Evolutionary conservation across 73 alveolate genomes (phyloP).

Genomic region (Paramecium pentaurelia): DNA sequence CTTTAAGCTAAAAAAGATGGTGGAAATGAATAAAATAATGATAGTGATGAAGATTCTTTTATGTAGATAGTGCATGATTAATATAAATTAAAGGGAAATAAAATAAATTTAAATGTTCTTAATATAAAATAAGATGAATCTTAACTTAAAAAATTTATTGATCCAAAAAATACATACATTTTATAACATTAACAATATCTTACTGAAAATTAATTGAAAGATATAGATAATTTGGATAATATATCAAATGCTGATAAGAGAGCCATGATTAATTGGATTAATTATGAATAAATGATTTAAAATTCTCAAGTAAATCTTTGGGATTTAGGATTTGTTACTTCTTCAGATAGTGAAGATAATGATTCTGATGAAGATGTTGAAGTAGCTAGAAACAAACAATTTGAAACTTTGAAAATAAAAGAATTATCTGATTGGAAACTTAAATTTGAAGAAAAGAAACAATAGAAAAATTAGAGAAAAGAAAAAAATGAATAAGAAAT

Average conservation of each 20-base stretch:
- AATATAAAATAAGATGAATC: not conserved
- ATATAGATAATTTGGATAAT: not conserved
- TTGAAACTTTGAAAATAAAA: not conserved
- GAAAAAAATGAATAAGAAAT: not conserved
- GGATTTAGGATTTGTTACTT: conserved; percentile 41
- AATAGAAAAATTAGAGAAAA: not conserved
- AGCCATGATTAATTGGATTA: not conserved
- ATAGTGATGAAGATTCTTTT: not conserved
- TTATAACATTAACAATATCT: not conserved
- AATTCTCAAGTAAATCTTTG: not conserved
- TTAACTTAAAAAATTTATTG: not conserved
- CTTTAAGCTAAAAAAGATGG: not conserved
- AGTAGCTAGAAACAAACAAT: not conserved
- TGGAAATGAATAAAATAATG: not conserved
- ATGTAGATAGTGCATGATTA: not conserved
- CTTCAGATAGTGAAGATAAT: conserved; percentile 43
- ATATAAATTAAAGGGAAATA: not conserved
- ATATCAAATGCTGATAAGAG: not conserved
- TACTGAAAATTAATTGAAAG: not conserved
- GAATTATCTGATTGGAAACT: not conserved
- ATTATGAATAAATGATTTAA: not conserved
- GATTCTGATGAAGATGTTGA: conserved; percentile 48
- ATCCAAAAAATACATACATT: not conserved
- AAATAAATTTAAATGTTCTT: not conserved
- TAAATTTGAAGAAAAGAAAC: not conserved